A percentile compares a stretch with the other conserved stretches of the same genome.
phyloP scores from a whole-genome alignment of 2,329 filamentous ascomycete genomes.

The Fusarium sterilihyphosum region DNA sequence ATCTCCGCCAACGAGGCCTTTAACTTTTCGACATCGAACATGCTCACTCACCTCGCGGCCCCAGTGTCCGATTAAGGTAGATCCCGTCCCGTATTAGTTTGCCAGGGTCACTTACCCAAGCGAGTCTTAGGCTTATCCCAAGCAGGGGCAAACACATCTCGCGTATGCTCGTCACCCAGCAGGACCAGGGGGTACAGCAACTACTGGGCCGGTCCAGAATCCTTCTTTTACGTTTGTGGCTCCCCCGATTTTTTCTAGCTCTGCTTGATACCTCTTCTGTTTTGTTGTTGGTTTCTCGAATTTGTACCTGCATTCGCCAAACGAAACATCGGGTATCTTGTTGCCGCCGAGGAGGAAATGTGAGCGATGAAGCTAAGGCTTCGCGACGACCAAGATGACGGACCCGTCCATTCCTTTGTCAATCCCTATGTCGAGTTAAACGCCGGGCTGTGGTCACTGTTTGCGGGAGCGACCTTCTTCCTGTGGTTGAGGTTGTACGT shows the following conservation, averaged over 20 bases:
- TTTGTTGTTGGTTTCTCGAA: slow-evolving; percentile 4
- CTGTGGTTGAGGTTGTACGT: slow-evolving; percentile 47
- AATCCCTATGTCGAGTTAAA: slow-evolving; percentile 47
- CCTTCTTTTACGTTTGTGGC: slow-evolving; percentile 24
- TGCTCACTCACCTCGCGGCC: background rate
- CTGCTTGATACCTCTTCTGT: background rate
- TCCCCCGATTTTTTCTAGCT: background rate
- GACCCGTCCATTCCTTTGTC: slow-evolving; percentile 41
- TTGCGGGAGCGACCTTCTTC: slow-evolving; percentile 45
- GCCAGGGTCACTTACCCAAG: background rate
- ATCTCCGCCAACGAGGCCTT: background rate
- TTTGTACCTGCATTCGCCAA: background rate
- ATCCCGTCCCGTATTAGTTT: background rate
- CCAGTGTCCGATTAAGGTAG: slow-evolving; percentile 22
- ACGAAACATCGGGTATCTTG: slow-evolving; percentile 4
- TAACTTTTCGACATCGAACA: background rate
- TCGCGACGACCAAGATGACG: slow-evolving; percentile 38
- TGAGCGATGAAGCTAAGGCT: slow-evolving; percentile 36
- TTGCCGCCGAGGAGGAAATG: slow-evolving; percentile 20
- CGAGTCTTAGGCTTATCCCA: background rate
- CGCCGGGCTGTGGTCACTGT: slow-evolving; percentile 48
- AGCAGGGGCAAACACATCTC: background rate
- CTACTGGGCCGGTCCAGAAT: background rate
- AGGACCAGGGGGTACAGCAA: background rate
- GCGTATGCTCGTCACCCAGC: background rate